Evolutionary conservation across 1,284 basidiomycete genomes (phyloP), one percentile per base, ranked within the genome.

Genomic region (Flammula alnicola): DNA sequence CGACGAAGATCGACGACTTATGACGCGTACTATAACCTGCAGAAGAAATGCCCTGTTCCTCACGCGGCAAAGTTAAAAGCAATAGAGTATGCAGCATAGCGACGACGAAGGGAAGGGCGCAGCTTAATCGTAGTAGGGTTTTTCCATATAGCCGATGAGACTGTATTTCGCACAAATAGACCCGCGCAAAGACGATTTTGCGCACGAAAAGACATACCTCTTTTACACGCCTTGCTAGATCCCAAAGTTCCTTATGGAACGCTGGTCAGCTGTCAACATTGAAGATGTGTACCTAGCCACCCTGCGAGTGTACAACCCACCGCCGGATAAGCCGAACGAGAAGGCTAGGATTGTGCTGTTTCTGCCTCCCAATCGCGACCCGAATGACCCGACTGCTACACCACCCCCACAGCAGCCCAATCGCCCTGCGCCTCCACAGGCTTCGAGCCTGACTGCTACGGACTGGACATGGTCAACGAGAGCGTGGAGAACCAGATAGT

Each of bases 391-490:
- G 1, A 46, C 47, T 29, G 44, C 50, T 1, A 48, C 72, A 1
- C 65, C 66, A 47, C 56, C 58, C 41, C 40, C 67, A 29, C 55
- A 68, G 56, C 58, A 71, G 53, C 64, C 62, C 14, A 67, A 69
- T 46, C 66, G 72, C 47, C 81, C 70, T 23, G 61, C 26, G 38
- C 59, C 3, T 58, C 66, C 0, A 63, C 62, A 1, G 68, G 67
- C 5, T 65, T 68, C 8, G 76, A 80, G 49, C 79, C 79, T 5
- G 86, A 88, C 58, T 76, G 78, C 62, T 91, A 87, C 65, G 86
- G 90, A 60, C 72, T 91, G 30, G 86, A 88, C 23, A 88, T 91
- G 84, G 77, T 88, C 33, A 86, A 88, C 55, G 83, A 87, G 50
- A 66, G 78, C 14, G 86, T 91, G 4, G 83, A 87, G 55, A 90